These are phyloP conservation scores for Gossypium bickii DNA, from an alignment of 345 rosid genomes.

Conservation along the genomic window DNA sequence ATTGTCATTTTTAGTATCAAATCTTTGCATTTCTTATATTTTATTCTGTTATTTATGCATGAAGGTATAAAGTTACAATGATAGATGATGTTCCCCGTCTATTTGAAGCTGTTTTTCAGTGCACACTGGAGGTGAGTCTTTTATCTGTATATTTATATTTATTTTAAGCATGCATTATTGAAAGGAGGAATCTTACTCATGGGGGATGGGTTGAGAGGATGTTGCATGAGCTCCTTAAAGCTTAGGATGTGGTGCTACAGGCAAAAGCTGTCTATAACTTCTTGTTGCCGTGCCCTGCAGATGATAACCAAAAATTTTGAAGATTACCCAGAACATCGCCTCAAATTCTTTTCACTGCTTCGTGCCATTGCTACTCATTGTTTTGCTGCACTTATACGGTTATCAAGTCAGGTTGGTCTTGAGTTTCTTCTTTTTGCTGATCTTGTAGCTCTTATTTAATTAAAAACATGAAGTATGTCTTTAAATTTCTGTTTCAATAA, in stretches of 20 bases:
- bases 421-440: background rate
- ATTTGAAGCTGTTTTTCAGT: conserved; percentile 98
- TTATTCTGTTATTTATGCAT: conserved; percentile 14
- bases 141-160: background rate
- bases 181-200: background rate
- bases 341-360: conserved; percentile 94
- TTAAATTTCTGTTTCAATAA: background rate
- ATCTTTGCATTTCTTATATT: background rate
- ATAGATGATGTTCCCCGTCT: conserved; percentile 94
- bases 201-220: background rate
- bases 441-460: background rate
- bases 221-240: background rate
- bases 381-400: conserved; percentile 84
- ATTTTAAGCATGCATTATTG: background rate
- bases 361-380: conserved; percentile 95
- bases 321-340: conserved; percentile 98
- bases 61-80: conserved; percentile 90
- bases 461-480: background rate
- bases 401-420: conserved; percentile 85
- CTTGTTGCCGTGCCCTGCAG: conserved; percentile 35
- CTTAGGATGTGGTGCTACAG: background rate
- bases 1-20: background rate
- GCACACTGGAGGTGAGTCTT: conserved; percentile 85
- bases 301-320: conserved; percentile 99
- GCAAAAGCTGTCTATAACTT: conserved; percentile 1